Evolutionary conservation across 2,329 filamentous ascomycete genomes (phyloP), one percentile per base, ranked within the genome.

Genomic region (Volutella citrinella): DNA sequence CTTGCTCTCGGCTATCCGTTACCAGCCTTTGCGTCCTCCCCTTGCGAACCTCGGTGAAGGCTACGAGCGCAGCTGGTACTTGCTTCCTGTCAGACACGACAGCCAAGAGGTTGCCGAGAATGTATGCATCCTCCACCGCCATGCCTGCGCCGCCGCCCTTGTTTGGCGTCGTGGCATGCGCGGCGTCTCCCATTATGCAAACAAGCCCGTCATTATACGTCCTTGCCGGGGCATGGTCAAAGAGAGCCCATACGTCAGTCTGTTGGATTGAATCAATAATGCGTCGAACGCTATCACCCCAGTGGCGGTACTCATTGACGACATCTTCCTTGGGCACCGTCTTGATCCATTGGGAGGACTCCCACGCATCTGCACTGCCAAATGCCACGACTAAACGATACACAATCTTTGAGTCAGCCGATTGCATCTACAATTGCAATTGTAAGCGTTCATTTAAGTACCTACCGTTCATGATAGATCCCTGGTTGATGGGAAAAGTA

Each of bases 331-430:
- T 38, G 13, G 36, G 34, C 11, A 31, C 23, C 7, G 36, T 30
- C n/a, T 27, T 34, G 12, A 38, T 31, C 36, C 34, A 34, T 19
- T 19, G 27, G 6, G 34, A 30, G 6, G 34, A 27, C 7, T 20
- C 27, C 36, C 36, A 40, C 17, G 32, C 37, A 15, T 34, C 18
- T 16, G 36, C 26, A 4, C 32, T 30, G 10, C 31, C 29, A 12
- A 41, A 41, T 7, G 34, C 38, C 14, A 41, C 38, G 5, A 41
- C n/a, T n/a, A n/a, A n/a, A n/a, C n/a, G n/a, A n/a, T n/a, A n/a
- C n/a, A n/a, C n/a, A n/a, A n/a, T n/a, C n/a, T n/a, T n/a, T n/a
- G n/a, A n/a, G n/a, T n/a, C n/a, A n/a, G n/a, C n/a, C n/a, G n/a
- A n/a, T n/a, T n/a, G n/a, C n/a, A n/a, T n/a, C n/a, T n/a, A n/a